These are phyloP conservation scores for Penicillium coffeae DNA, from an alignment of 495 filamentous ascomycete species.

Conservation along the genomic window DNA sequence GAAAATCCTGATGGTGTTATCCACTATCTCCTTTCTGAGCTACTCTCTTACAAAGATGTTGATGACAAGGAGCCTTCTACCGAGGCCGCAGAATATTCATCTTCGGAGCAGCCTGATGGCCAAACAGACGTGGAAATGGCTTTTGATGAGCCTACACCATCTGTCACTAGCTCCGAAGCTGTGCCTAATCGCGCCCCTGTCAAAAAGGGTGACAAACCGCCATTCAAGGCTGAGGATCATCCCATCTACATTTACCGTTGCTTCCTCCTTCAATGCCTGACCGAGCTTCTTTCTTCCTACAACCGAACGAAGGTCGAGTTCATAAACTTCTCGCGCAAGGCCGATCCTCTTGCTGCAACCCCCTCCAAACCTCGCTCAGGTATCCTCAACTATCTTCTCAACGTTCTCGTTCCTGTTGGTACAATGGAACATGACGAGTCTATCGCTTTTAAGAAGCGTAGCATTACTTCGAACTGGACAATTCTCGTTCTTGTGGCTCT, in stretches of 20 bases:
- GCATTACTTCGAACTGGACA: conserved; percentile 77
- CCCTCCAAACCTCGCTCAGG: conserved; percentile 92
- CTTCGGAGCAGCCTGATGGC: conserved; percentile 32
- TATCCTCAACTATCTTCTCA: conserved; percentile 89
- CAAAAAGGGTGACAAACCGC: conserved; percentile 68
- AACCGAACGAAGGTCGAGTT: conserved; percentile 96
- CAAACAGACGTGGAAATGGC: conserved; percentile 52
- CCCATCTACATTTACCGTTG: conserved; percentile 95
- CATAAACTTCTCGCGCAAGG: conserved; percentile 94
- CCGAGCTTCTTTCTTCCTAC: conserved; percentile 89
- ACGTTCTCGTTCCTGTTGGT: conserved; percentile 74
- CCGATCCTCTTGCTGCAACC: conserved; percentile 74
- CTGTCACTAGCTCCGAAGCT: conserved; percentile 32
- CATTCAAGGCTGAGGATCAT: conserved; percentile 89
- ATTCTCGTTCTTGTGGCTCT: conserved; percentile 80
- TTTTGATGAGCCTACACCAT: conserved; percentile 35
- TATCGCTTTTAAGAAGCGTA: conserved; percentile 73
- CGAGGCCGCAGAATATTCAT: conserved; percentile 46
- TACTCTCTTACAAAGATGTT: conserved; percentile 87
- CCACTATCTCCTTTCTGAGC: conserved; percentile 90
- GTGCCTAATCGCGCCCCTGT: conserved; percentile 20
- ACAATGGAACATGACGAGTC: conserved; percentile 73
- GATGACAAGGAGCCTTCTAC: conserved; percentile 67
- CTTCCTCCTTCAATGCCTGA: conserved; percentile 89
- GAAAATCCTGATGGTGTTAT: conserved; percentile 95